These are phyloP conservation scores for Metschnikowia gelsemii DNA, from an alignment of 805 yeast species.

Conservation along the genomic window DNA sequence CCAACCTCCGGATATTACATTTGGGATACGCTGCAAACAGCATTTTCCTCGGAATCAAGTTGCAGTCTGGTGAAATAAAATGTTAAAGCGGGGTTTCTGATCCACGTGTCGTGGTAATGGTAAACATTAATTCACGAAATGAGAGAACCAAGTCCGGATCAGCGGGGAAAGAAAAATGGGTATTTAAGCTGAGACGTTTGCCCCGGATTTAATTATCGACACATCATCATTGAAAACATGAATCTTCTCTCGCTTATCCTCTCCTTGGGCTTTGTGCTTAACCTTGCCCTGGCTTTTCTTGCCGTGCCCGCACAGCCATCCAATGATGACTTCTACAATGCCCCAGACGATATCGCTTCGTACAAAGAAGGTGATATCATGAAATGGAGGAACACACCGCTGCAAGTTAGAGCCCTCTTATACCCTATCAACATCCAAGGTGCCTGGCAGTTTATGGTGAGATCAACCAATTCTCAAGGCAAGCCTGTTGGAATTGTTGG, in stretches of 20 bases:
- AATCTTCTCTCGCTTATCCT: conserved; percentile 1
- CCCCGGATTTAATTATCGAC: no score
- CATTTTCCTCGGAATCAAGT: no score
- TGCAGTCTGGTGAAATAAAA: no score
- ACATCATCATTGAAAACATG: no score
- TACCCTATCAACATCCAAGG: conserved; percentile 14
- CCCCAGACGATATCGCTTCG: conserved; percentile 8
- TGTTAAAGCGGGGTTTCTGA: no score
- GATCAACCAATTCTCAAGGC: conserved; percentile 23
- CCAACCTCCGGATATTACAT: no score
- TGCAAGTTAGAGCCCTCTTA: conserved; percentile 11
- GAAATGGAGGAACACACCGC: conserved; percentile 10
- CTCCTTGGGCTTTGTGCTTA: conserved; percentile 1
- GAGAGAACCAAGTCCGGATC: no score
- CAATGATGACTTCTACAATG: conserved; percentile 13
- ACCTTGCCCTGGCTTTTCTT: conserved; percentile 3
- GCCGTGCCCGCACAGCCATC: conserved; percentile 6
- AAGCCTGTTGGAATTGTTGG: conserved; percentile 25
- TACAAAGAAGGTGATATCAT: conserved; percentile 15
- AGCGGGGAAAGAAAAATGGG: neutral
- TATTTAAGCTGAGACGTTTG: neutral
- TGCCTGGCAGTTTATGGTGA: conserved; percentile 27
- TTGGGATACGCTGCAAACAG: no score
- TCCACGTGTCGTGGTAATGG: no score
- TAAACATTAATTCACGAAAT: no score